Base-by-base conservation (phyloP, 2,329 filamentous ascomycete genomes). In the Microcyclosporella mali region DNA sequence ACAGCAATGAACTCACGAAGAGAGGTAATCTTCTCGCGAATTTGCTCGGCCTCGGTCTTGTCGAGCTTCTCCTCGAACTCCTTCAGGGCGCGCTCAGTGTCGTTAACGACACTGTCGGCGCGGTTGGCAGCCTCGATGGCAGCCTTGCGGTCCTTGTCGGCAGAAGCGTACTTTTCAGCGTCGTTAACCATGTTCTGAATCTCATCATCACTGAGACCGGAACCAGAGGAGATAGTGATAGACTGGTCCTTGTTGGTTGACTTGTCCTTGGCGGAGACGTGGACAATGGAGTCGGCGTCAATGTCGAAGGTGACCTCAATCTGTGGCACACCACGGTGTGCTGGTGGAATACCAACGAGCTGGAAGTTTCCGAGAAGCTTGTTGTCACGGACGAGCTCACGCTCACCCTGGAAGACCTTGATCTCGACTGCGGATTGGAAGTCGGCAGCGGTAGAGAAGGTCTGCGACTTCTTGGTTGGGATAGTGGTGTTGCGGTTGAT, bases 401-500 rank as follows among this genome's bases (percentile, higher is more conserved):
- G 90, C 81, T 97, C 90, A 78, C 90, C 90, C 82, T 97, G 89
- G 85, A 82, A 97, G 53, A 97, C 90, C 85, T 97, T 95, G 78
- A 97, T 97, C 78, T 95, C 89, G 64, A 97, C 90, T 58, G 89
- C 90, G 52, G 87, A 94, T 78, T 97, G 90, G 85, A 94, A 95
- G 69, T 97, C 90, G 57, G 90, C 89, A 41, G 89, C 89, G 39
- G 90, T 97, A 43, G 89, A 95, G 82, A 97, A 97, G 65, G 89
- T 82, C 75, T 95, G 88, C 10, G 89, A 95, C 78, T 97, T 97
- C 84, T 95, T 95, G 74, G 90, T 97, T 45, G 90, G 90, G 66
- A 97, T 97, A 56, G 90, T 95, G 64, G 90, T 97, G 81, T 97
- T 97, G 61, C 90, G 87, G 83, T 94, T 95, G 78, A 97, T 97